Percentiles rank a stretch among this genome's conserved stretches.
Evolutionary conservation across 768 basidiomycete species (phyloP).

Genomic region (Macrolepiota fuliginosa): DNA sequence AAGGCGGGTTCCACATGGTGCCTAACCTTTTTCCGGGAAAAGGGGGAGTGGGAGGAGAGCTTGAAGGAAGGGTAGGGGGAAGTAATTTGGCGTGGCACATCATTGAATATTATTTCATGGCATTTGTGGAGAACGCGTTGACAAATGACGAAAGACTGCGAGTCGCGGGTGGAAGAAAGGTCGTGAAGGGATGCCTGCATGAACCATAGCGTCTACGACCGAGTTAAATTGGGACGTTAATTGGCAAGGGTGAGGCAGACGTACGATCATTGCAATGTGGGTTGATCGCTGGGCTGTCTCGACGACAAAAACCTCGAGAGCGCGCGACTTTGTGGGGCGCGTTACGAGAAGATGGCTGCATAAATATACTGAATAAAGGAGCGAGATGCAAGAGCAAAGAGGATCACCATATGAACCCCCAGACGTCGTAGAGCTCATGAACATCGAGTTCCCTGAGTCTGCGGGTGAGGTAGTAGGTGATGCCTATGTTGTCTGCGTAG

Average conservation of each 20-base stretch:
- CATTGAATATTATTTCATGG: slow-evolving; percentile 95
- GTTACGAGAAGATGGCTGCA: slow-evolving; percentile 91
- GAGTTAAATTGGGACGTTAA: slow-evolving; percentile 4
- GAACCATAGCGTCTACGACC: slow-evolving; percentile 82
- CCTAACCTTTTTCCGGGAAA: slow-evolving; percentile 66
- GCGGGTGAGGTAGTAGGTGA: slow-evolving; percentile 85
- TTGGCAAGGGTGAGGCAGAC: slow-evolving; percentile 33
- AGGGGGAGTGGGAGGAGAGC: slow-evolving; percentile 36
- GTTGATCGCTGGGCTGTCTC: slow-evolving; percentile 88
- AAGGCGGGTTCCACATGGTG: slow-evolving; percentile 71
- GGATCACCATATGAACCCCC: slow-evolving; percentile 84
- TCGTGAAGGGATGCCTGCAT: slow-evolving; percentile 96
- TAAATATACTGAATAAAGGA: slow-evolving; percentile 15
- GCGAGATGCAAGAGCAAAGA: slow-evolving; percentile 11
- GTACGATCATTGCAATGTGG: slow-evolving; percentile 91
- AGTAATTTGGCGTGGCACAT: slow-evolving; percentile 64
- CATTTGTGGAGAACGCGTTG: slow-evolving; percentile 88
- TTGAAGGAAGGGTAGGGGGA: slow-evolving; percentile 67
- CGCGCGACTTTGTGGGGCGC: slow-evolving; percentile 85
- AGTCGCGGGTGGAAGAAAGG: slow-evolving; percentile 55
- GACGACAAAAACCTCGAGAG: slow-evolving; percentile 91
- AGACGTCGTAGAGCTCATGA: slow-evolving; percentile 76
- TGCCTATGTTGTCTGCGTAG: slow-evolving; percentile 86
- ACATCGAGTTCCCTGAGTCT: slow-evolving; percentile 67
- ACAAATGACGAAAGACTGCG: slow-evolving; percentile 85